Percentiles rank a stretch among this genome's conserved stretches.
phyloP scores from a whole-genome alignment of 768 basidiomycete species.

The Phylloporus sp. region DNA sequence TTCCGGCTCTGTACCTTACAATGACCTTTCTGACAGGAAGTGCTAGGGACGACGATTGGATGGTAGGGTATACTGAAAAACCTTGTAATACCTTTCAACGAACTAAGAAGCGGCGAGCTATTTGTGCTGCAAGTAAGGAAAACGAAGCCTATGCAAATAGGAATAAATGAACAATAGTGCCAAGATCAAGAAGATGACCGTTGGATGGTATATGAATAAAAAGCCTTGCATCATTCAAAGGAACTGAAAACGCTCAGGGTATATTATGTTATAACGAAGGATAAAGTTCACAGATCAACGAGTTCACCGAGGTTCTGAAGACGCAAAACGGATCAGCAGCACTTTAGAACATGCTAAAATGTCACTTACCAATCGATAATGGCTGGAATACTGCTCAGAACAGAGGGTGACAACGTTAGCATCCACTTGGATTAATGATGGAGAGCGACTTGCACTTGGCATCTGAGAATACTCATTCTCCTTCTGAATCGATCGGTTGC shows the following conservation, averaged over 20 bases:
- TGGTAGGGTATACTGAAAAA: too few species aligned
- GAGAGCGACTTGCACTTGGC: conserved; percentile 13
- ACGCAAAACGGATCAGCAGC: neutral
- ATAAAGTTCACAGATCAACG: conserved; percentile 15
- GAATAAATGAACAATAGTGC: neutral
- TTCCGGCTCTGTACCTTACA: too few species aligned
- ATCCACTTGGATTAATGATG: neutral
- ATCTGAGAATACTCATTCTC: conserved; percentile 14
- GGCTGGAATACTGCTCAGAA: conserved; percentile 22
- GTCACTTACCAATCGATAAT: conserved; percentile 18
- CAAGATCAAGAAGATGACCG: neutral
- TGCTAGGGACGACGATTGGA: too few species aligned
- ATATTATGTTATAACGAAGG: neutral
- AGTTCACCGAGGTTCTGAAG: conserved; percentile 22
- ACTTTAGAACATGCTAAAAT: neutral
- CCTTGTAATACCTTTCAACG: too few species aligned
- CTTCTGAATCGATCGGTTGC: neutral
- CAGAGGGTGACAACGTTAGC: neutral
- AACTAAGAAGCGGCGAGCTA: too few species aligned
- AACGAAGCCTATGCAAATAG: neutral
- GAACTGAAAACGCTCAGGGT: neutral
- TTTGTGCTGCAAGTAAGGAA: too few species aligned
- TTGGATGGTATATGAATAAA: neutral
- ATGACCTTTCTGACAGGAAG: too few species aligned
- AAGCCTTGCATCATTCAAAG: neutral